Conservation (phyloP, 805 yeast genomes). For the Ogataea pini region DNA sequence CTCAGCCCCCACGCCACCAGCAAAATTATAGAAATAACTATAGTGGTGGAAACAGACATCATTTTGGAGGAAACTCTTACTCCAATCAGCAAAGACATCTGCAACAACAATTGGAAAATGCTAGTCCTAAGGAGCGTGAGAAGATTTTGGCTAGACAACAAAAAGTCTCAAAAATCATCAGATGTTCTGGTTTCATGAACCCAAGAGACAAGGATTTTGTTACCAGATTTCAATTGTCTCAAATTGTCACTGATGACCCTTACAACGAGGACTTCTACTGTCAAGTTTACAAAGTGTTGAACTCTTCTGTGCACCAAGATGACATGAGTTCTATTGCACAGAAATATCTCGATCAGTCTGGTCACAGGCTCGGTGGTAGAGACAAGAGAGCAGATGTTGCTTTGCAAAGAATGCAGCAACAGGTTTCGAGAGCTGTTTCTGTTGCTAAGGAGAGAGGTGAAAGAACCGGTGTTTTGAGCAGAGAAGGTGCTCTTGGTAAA, state of each 20-base stretch:
- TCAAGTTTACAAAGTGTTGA: conserved; percentile 83
- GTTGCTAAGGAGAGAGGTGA: conserved; percentile 84
- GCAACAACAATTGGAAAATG: conserved; percentile 40
- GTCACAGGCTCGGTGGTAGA: conserved; percentile 86
- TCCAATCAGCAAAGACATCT: conserved; percentile 26
- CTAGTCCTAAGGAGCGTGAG: conserved; percentile 74
- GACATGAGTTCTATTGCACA: conserved; percentile 84
- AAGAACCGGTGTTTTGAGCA: conserved; percentile 57
- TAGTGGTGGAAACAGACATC: conserved; percentile 11
- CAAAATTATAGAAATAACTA: conserved; percentile 10
- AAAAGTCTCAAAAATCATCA: conserved; percentile 72
- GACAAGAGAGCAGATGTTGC: conserved; percentile 85
- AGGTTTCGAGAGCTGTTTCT: conserved; percentile 93
- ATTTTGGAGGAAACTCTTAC: conserved; percentile 10
- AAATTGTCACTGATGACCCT: conserved; percentile 95
- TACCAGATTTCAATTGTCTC: conserved; percentile 90
- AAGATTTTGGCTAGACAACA: conserved; percentile 67
- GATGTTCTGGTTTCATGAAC: conserved; percentile 92
- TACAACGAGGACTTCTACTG: conserved; percentile 95
- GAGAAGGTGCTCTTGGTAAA: conserved; percentile 89
- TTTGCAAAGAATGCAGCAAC: conserved; percentile 96
- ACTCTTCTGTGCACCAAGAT: conserved; percentile 55
- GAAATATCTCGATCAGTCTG: conserved; percentile 87
- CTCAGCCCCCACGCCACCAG: conserved; percentile 9
- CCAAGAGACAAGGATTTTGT: conserved; percentile 96